These are phyloP conservation scores for Quercus gilva DNA, from an alignment of 306 rosid genomes.

Conservation along the genomic window DNA sequence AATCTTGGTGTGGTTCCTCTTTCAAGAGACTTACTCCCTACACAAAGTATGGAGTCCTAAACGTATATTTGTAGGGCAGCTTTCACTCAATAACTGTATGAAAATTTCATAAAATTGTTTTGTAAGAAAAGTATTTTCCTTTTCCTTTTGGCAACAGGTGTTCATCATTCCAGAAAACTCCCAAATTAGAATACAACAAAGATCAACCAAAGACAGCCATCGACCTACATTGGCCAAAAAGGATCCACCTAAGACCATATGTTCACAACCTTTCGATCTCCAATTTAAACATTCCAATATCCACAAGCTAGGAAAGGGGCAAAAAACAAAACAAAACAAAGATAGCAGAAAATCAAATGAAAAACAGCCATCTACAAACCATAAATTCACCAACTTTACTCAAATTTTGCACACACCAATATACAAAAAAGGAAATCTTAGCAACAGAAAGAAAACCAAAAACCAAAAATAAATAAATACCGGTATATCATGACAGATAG, in stretches of 20 bases:
- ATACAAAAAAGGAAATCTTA: neutral
- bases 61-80: neutral
- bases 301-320: neutral
- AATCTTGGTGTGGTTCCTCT: no score
- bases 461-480: constrained; percentile 18
- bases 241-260: neutral
- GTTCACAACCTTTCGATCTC: neutral
- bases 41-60: no score
- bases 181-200: neutral
- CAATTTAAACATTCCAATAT: neutral
- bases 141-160: neutral
- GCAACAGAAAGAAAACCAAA: neutral
- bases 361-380: neutral
- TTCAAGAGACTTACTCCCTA: no score
- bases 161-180: neutral
- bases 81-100: neutral
- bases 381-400: neutral
- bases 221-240: neutral
- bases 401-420: neutral
- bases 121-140: neutral
- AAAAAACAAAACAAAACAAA: neutral
- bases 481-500: constrained; percentile 31
- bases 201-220: neutral
- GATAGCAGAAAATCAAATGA: neutral
- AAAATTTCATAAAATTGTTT: neutral